Base-by-base conservation (phyloP, 345 rosid genomes). In the Luvunga scandens region DNA sequence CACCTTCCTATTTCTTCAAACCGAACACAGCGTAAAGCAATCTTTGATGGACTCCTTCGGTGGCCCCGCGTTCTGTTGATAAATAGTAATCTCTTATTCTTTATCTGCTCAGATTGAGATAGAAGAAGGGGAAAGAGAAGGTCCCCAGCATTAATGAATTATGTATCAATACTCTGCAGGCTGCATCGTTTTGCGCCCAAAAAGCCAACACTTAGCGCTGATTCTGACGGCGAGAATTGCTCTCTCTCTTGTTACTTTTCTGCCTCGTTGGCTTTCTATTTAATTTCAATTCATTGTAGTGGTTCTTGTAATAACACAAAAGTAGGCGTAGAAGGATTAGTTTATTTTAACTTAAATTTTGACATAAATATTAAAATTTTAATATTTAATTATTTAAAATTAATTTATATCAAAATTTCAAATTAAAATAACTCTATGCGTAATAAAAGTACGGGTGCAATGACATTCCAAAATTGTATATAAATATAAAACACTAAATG, bases 181-280 rank as follows among this genome's bases (percentile, higher is more conserved):
- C n/a, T n/a, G n/a, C 64, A 56, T 57, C 22, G 3, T 57, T 57
- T 57, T 72, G 75, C 75, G 28, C 64, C 65, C 75, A 13, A 57
- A 33, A 57, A 61, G 30, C 33, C 50, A 34, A 72, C 76, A 59
- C 66, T 3, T 1, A 14, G 24, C 56, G 2, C 55, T 24, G 66
- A 36, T 57, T 59, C 53, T 7, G 39, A 4, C 53, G 16, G 50
- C 34, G 19, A 36, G n/a, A 59, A 18, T 72, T 59, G 16, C 66
- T 21, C 27, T 19, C 39, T 21, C 22, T 25, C 55, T 14, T 2
- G 55, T 48, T 71, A 38, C 24, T 19, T 18, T 50, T 38, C 56
- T 12, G 16, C 39, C 2, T 25, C 6, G 6, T 57, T 1, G 36
- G 22, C 50, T 22, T 16, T 24, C 14, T 3, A 56, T 12, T 72